These are phyloP conservation scores for Helminthosporium solani DNA, from an alignment of 2,329 filamentous ascomycete genomes.

Conservation along the genomic window DNA sequence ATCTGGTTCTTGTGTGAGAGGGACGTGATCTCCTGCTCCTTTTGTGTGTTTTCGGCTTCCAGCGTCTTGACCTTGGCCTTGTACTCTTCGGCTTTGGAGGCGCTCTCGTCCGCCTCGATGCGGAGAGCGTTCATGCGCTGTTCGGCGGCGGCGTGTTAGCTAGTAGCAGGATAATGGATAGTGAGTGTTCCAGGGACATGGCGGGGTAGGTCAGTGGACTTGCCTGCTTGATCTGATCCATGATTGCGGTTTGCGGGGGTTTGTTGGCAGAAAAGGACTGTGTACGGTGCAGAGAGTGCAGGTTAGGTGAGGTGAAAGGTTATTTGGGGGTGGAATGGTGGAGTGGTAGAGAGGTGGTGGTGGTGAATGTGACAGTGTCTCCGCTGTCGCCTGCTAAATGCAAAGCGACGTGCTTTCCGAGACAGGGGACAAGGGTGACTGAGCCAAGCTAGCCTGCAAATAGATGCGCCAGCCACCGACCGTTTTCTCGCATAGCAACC, in stretches of 20 bases:
- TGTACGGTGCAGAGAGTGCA: conserved; percentile 6
- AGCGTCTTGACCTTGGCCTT: conserved; percentile 82
- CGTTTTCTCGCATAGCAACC: too few species aligned
- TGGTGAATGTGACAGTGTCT: conserved; percentile 3
- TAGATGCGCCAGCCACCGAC: background rate
- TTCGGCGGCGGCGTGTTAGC: conserved; percentile 24
- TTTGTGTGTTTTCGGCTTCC: conserved; percentile 91
- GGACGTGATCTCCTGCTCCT: conserved; percentile 98
- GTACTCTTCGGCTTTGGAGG: conserved; percentile 81
- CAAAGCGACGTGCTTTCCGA: conserved; percentile 13
- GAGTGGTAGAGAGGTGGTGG: conserved; percentile 2
- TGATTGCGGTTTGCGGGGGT: conserved; percentile 42
- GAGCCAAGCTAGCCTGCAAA: background rate
- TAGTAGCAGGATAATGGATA: too few species aligned
- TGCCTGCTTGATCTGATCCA: conserved; percentile 92
- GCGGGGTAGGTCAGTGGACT: conserved; percentile 50
- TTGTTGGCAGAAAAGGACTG: conserved; percentile 4
- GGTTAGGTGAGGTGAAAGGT: background rate
- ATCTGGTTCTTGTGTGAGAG: conserved; percentile 93
- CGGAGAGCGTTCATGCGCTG: conserved; percentile 96
- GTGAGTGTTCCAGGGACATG: too few species aligned
- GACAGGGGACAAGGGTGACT: conserved; percentile 4
- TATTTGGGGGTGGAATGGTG: conserved; percentile 1
- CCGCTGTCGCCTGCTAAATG: conserved; percentile 26
- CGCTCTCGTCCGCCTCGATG: conserved; percentile 85